Evolutionary conservation across 129 eudicot species (phyloP), one percentile per base, ranked within the genome.

Genomic region (Escallonia herrerae): DNA sequence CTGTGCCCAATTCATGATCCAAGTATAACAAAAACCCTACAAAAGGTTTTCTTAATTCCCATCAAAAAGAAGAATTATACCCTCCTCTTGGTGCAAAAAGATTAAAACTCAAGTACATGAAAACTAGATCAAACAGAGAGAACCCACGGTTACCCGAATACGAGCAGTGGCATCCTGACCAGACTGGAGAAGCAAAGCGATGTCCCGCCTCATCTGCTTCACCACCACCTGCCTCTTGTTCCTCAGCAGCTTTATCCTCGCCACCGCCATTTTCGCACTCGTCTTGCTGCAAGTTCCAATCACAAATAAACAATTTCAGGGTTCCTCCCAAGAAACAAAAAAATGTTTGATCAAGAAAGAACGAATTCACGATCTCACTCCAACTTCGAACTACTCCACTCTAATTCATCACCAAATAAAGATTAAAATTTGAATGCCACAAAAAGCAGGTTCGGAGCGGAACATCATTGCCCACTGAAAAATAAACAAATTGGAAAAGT

Each of bases 131-230:
- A 62, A 63, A 51, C 5, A 8, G 54, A 69, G 66, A 50, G 54
- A 39, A 58, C 4, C 38, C 33, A 14, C 53, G 14, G 47, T 33
- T 69, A 91, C 98, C 79, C 96, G 69, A 58, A 93, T 83, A 10
- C 98, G 91, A 80, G 98, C 98, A 62, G 96, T 93, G 61, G 96
- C 82, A 51, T 88, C 96, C 75, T 88, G 95, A 58, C 95, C 84
- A 9, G 93, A 81, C 56, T 94, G 84, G 43, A 94, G 97, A 43
- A 94, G 89, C 90, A 89, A 7, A 65, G 97, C 95, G 70, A 94
- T 87, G 67, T 89, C 99, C 11, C 99, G 82, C 66, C 99, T 78
- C 97, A 89, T 94, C 76, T 89, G 97, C 75, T 81, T 90, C 8
- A 94, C 86, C 43, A 86, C 95, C 65, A 81, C 95, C 74, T 80